These are phyloP conservation scores for Paspalum vaginatum DNA, from an alignment of 176 grass and related monocot genomes.

Conservation along the genomic window DNA sequence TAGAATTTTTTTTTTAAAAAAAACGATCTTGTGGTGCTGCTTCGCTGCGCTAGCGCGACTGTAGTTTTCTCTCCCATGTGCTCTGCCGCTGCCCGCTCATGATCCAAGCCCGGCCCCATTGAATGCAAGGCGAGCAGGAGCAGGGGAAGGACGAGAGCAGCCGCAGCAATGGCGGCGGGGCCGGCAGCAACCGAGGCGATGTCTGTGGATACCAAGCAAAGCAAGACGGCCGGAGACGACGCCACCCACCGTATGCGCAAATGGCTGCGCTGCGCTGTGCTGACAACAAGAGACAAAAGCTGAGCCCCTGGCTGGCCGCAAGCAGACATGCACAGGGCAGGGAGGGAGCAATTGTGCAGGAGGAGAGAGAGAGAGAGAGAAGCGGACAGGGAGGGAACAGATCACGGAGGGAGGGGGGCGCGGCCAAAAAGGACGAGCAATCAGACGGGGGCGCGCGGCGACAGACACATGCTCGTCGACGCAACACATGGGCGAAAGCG, in stretches of 20 bases:
- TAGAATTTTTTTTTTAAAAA: no score
- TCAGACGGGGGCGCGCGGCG: neutral
- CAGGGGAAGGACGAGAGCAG: constrained; percentile 2
- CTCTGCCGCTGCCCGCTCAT: neutral
- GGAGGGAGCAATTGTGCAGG: constrained; percentile 23
- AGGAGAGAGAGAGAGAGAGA: neutral
- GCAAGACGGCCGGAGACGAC: neutral
- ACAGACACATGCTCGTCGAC: constrained; percentile 20
- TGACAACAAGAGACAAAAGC: constrained; percentile 87
- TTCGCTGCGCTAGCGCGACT: no score
- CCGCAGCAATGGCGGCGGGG: constrained; percentile 6
- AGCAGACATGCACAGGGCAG: constrained; percentile 36
- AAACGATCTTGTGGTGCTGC: no score
- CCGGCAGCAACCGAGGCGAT: neutral
- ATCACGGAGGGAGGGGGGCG: constrained; percentile 47
- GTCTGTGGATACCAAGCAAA: neutral
- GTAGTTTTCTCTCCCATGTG: constrained; percentile 15
- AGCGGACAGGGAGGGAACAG: constrained; percentile 43
- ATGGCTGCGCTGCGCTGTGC: constrained; percentile 36
- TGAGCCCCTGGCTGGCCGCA: constrained; percentile 44
- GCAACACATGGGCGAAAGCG: constrained; percentile 27
- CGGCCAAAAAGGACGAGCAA: constrained; percentile 46
- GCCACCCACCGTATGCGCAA: constrained; percentile 18
- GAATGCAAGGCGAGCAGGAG: constrained; percentile 22
- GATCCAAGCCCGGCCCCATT: constrained; percentile 19